phyloP scores from a whole-genome alignment of 1,284 basidiomycete species.

The Pseudozyma sp. region DNA sequence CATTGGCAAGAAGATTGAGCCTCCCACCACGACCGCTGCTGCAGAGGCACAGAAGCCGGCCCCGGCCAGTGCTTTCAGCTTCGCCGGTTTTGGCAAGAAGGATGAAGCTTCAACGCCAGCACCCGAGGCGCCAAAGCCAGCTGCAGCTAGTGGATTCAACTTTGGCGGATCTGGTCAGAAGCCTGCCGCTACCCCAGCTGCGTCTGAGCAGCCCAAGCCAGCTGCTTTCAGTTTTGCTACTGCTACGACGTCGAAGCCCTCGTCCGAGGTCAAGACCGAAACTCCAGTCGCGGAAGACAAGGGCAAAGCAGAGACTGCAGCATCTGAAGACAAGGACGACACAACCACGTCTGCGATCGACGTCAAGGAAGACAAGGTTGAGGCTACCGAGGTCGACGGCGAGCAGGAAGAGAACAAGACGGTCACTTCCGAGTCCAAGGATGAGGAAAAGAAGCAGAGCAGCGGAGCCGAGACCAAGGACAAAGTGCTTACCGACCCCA shows the following conservation, averaged over 20 bases:
- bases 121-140: conserved; percentile 4
- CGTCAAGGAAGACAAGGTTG: not conserved
- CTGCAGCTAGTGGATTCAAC: conserved; percentile 13
- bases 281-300: not conserved
- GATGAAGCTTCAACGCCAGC: not conserved
- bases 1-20: conserved; percentile 10
- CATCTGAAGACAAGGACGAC: too few species aligned
- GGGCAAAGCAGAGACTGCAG: not conserved
- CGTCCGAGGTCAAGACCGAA: conserved; percentile 2
- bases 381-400: not conserved
- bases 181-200: not conserved
- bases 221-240: conserved; percentile 19
- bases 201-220: not conserved
- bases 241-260: conserved; percentile 4
- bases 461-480: conserved; percentile 12
- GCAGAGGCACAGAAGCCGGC: conserved; percentile 1
- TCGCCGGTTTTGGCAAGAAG: conserved; percentile 10
- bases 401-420: not conserved
- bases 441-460: not conserved
- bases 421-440: not conserved
- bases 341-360: too few species aligned
- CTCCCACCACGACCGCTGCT: not conserved
- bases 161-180: conserved; percentile 21
- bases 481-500: conserved; percentile 14
- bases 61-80: conserved; percentile 15